Conservation (phyloP, 306 rosid species). For the Acacia crassicarpa region DNA sequence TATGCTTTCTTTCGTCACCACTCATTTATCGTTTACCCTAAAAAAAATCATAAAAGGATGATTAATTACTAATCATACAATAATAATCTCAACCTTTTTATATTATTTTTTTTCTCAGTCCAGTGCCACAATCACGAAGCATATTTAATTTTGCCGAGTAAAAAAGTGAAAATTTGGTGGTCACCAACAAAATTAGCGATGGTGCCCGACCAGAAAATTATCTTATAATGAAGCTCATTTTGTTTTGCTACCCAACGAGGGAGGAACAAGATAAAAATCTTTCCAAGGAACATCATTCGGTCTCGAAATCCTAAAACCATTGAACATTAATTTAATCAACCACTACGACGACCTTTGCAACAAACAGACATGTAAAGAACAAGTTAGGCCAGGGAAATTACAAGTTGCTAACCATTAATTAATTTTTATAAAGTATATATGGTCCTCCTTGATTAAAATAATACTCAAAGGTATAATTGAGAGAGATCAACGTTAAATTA, state of each 20-base stretch:
- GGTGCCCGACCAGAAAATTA: conserved; percentile 25
- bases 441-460: background rate
- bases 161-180: conserved; percentile 9
- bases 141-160: background rate
- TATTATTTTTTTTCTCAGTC: background rate
- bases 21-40: background rate
- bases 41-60: background rate
- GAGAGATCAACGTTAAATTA: background rate
- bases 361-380: background rate
- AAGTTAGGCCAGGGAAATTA: conserved; percentile 21
- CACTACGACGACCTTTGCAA: background rate
- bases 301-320: conserved; percentile 23
- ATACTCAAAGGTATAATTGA: background rate
- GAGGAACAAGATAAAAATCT: conserved; percentile 16
- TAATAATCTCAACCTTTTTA: background rate
- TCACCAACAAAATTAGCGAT: background rate
- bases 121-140: conserved; percentile 14
- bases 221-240: conserved; percentile 9
- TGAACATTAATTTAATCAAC: conserved; percentile 7
- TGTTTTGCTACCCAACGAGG: conserved; percentile 31
- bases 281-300: conserved; percentile 38
- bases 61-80: background rate
- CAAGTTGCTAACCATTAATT: conserved; percentile 3
- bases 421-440: background rate
- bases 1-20: background rate